Base-by-base conservation (phyloP, 2,329 filamentous ascomycete genomes). In the Coniella vitis region DNA sequence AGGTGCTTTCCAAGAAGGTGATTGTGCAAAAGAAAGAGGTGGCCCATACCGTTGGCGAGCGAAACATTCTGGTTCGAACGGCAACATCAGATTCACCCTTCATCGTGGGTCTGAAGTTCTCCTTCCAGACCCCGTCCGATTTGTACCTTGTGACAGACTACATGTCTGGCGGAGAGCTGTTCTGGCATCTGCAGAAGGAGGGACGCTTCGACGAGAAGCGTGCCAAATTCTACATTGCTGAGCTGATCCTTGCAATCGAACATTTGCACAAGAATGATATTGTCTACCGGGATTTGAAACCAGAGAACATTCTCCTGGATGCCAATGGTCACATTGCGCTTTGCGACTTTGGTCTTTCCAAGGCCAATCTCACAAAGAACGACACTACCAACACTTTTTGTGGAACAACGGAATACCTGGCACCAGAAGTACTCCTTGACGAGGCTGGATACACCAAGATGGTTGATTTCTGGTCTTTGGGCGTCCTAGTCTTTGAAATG, bases 21-120 rank as follows among this genome's bases (percentile, higher is more conserved):
- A 98, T 98, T 61, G 93, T 98, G 21, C 93, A 98, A 70, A 98
- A 98, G 79, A 98, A 98, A 69, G 93, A 98, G 67, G 90, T 98
- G 43, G 90, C 91, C 14, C 93, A 98, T 65, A 98, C 93, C 0
- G 84, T 98, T 34, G 93, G 93, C 57, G 93, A 98, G 69, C 82
- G 93, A 52, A 98, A 98, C 63, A 98, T 98, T 57, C 75, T 98
- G 41, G 93, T 98, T 36, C 86, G 93, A 56, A 98, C 93, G 4
- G 93, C 93, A 22, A 97, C 87, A 69, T 84, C 91, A 1, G 90
- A 97, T 56, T 98, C 93, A 14, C 89, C 91, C 0, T 98, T 98
- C 63, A 98, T 98, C 54, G 93, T 98, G 36, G 91, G 91, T 7
- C 76, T 98, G 60, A 98, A 98, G 63, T 98, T 97, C 64, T 97